Evolutionary conservation across 805 yeast species (phyloP).

Genomic region (Metschnikowia aberdeeniae): DNA sequence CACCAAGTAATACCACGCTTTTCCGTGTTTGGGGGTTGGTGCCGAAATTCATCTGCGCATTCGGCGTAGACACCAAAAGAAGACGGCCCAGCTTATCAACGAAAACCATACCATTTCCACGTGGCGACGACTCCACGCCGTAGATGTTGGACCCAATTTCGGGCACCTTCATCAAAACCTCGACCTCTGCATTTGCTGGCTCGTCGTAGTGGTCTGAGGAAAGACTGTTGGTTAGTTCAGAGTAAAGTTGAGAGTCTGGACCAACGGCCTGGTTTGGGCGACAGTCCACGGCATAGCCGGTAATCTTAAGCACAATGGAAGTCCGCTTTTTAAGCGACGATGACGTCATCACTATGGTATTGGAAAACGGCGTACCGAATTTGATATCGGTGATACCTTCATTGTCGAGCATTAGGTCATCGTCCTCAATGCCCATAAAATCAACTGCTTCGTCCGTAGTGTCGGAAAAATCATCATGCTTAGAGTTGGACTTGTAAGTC

Average conservation of each 20-base stretch:
- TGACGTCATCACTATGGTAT: conserved; percentile 35
- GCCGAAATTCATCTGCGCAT: conserved; percentile 20
- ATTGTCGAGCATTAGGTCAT: conserved; percentile 51
- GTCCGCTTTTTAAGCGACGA: conserved; percentile 34
- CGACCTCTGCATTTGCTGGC: conserved; percentile 25
- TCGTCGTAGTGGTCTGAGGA: conserved; percentile 9
- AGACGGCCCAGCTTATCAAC: conserved; percentile 75
- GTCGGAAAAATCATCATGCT: conserved; percentile 15
- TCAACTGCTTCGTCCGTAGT: conserved; percentile 9
- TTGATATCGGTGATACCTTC: conserved; percentile 85
- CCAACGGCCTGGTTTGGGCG: background rate
- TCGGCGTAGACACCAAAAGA: conserved; percentile 62
- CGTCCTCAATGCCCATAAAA: conserved; percentile 12
- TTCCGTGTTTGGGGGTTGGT: conserved; percentile 26
- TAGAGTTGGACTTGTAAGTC: conserved; percentile 11
- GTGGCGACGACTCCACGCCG: conserved; percentile 68
- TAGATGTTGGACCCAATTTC: conserved; percentile 83
- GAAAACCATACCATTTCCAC: conserved; percentile 83
- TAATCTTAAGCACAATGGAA: conserved; percentile 29
- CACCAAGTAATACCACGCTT: conserved; percentile 66
- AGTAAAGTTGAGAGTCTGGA: conserved; percentile 2
- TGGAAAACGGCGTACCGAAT: conserved; percentile 42
- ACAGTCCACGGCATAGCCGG: conserved; percentile 47
- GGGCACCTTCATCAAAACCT: conserved; percentile 50
- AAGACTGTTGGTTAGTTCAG: background rate